Evolutionary conservation across 2,329 filamentous ascomycete species (phyloP).

Genomic region (Penicillium glabrum): DNA sequence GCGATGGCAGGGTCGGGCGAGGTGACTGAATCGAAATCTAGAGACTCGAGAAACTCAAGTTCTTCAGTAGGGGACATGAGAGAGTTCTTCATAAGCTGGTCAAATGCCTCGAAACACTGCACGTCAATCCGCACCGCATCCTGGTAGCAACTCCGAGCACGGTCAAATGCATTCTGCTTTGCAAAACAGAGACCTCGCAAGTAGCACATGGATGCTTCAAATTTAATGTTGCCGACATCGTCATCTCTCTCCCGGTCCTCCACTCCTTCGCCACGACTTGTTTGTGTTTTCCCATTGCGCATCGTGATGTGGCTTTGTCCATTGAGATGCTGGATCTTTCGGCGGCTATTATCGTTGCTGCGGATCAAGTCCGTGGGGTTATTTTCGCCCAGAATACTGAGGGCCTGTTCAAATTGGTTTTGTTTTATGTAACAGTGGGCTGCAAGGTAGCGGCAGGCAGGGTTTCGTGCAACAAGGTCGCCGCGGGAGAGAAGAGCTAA

Average conservation of each 20-base stretch:
- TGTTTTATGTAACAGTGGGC: constrained; percentile 95
- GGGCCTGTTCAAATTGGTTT: constrained; percentile 82
- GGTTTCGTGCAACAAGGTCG: constrained; percentile 76
- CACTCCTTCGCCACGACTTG: constrained; percentile 55
- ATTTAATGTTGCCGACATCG: constrained; percentile 67
- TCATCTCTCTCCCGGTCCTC: constrained; percentile 67
- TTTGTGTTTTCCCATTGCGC: constrained; percentile 46
- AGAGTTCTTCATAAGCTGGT: constrained; percentile 95
- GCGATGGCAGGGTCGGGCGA: constrained; percentile 66
- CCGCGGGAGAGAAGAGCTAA: constrained; percentile 81
- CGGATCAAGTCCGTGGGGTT: constrained; percentile 88
- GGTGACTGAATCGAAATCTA: constrained; percentile 84
- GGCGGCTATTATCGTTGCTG: constrained; percentile 63
- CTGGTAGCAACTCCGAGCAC: constrained; percentile 98
- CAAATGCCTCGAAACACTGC: constrained; percentile 97
- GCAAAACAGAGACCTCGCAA: constrained; percentile 90
- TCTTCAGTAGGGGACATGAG: constrained; percentile 88
- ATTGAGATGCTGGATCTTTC: constrained; percentile 70
- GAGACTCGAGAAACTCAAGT: constrained; percentile 80
- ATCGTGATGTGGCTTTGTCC: constrained; percentile 52
- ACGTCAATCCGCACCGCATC: constrained; percentile 95
- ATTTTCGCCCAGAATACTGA: constrained; percentile 82
- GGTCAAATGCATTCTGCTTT: constrained; percentile 95
- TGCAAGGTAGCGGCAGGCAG: constrained; percentile 87
- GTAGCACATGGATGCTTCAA: constrained; percentile 97